Evolutionary conservation across 345 rosid species (phyloP).

Genomic region (Eucalyptus sp.): DNA sequence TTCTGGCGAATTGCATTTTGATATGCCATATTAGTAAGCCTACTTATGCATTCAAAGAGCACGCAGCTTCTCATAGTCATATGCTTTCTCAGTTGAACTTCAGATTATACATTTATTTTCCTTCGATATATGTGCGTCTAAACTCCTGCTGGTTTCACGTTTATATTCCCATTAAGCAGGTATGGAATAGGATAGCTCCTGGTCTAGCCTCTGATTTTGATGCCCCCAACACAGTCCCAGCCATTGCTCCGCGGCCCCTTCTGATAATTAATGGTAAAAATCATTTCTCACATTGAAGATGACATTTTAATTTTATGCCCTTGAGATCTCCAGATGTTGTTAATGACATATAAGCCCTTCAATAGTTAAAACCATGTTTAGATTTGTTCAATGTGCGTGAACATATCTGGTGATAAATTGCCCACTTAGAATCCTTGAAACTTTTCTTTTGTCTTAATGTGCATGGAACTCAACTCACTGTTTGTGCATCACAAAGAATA

Average conservation of each 20-base stretch:
- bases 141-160: background rate
- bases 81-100: background rate
- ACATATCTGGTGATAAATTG: background rate
- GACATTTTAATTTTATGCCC: background rate
- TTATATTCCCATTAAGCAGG: conserved; percentile 18
- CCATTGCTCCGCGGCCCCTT: conserved; percentile 64
- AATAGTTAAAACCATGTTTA: background rate
- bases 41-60: background rate
- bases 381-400: background rate
- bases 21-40: background rate
- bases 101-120: background rate
- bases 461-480: background rate
- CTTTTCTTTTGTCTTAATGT: background rate
- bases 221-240: conserved; percentile 55
- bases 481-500: background rate
- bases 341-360: background rate
- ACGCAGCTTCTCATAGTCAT: background rate
- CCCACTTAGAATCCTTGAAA: background rate
- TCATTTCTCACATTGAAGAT: background rate
- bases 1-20: background rate
- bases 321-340: background rate
- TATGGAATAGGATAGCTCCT: conserved; percentile 91
- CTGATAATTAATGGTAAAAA: conserved; percentile 55
- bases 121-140: background rate
- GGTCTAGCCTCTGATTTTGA: conserved; percentile 69